Base-by-base conservation (phyloP, 305 asterid genomes). In the Lippia alba region DNA sequence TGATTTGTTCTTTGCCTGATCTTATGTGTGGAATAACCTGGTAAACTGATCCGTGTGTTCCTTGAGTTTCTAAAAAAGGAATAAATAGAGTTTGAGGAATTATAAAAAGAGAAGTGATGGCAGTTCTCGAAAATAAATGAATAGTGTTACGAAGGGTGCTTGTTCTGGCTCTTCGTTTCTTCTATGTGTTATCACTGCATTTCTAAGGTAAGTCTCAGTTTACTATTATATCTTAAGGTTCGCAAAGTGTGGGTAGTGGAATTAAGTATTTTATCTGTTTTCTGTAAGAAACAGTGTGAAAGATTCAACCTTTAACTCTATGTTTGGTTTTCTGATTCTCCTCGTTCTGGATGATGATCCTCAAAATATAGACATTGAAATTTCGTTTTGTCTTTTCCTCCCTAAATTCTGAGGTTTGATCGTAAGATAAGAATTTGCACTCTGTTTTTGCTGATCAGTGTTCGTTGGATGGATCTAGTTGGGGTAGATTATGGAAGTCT, bases 401-500 rank as follows among this genome's bases (percentile, higher is more conserved):
- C 12, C 49, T 44, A 44, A 44, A 11, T 44, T 44, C 49, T 9
- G 10, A 39, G 45, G 9, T 9, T 9, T 24, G 9, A 44, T 8
- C 6, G 10, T 44, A 11, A 11, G 14, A 44, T 44, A 6, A 36
- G 39, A 55, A 32, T 70, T 19, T 30, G 20, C 24, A 54, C 19
- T 24, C 53, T 63, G 15, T 66, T 17, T 24, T 51, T 16, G 12
- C 11, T 10, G 33, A n/a, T 24, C 24, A 53, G 18, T 5, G 34
- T 16, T 54, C 53, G 10, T 16, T 70, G 51, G 40, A 66, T 59
- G 65, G 5, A 39, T 53, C 59, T 32, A 53, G 33, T 20, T 69
- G 45, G 15, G 39, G 34, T n/a, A 51, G 51, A n/a, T 18, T 45
- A 36, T 24, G 55, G n/a, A 69, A 66, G 49, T 62, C 73, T 65